Evolutionary conservation across 163 green algal species (phyloP).

Genomic region (Chlorella variabilis): DNA sequence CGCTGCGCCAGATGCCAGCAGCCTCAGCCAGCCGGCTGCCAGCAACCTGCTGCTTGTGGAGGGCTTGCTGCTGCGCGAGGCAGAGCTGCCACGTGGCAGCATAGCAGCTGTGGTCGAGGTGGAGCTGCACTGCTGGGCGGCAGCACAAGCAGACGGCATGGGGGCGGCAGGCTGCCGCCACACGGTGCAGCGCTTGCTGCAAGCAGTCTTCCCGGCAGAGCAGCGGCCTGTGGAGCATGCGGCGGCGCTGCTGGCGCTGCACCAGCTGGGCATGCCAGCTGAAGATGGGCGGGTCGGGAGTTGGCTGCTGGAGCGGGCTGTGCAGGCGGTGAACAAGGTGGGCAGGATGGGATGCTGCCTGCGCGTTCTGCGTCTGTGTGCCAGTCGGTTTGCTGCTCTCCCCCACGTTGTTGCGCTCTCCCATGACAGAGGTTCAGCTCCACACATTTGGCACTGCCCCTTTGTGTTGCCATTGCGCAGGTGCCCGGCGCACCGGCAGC

Average conservation of each 20-base stretch:
- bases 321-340: not conserved
- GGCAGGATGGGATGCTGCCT: too few relatives aligned
- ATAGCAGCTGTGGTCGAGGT: not conserved
- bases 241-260: slow-evolving; percentile 17
- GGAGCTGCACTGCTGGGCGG: slow-evolving; percentile 17
- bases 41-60: not conserved
- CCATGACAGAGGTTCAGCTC: too few relatives aligned
- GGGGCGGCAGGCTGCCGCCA: not conserved
- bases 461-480: too few relatives aligned
- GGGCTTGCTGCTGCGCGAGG: not conserved
- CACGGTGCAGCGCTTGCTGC: not conserved
- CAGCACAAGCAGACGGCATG: not conserved
- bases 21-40: not conserved
- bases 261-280: not conserved
- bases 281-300: not conserved
- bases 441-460: too few relatives aligned
- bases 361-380: too few relatives aligned
- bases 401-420: too few relatives aligned
- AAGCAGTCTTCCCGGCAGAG: not conserved
- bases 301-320: slow-evolving; percentile 1
- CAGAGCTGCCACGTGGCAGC: not conserved
- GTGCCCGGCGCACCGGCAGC: not conserved
- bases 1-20: not conserved
- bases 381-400: too few relatives aligned
- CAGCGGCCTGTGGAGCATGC: slow-evolving; percentile 26